Evolutionary conservation across 2,329 filamentous ascomycete genomes (phyloP), one percentile per base, ranked within the genome.

Genomic region (Xylariaceae sp.): DNA sequence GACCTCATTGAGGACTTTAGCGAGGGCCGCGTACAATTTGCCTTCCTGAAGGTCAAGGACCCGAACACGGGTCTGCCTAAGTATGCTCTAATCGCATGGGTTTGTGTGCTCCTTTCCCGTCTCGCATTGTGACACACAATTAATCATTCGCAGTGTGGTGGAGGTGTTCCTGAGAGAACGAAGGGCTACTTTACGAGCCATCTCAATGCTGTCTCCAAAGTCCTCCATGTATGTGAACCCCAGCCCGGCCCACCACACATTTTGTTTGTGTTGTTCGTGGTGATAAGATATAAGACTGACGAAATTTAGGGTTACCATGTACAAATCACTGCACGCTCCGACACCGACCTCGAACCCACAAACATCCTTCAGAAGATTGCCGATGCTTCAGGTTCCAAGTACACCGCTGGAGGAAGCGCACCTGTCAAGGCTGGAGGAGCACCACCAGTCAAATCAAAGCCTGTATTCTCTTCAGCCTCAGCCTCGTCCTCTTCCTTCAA

Each of bases 141-240:
- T 59, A 51, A 48, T 26, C 23, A 20, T 47, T 40, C 45, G 45
- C 51, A 72, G 89, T 99, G 95, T 74, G 95, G 95, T 64, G 93
- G 96, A 71, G 95, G 95, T 66, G 95, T 99, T 16, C 95, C 95
- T n/a, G 95, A 99, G 77, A 84, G 93, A 68, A 98, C 93, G 59
- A 99, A 98, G 77, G 95, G 95, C 63, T 98, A 98, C 77, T 99
- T 99, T 73, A 96, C 91, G 64, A 97, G 92, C 77, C 93, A 99
- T 76, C 80, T 95, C 46, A 88, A 89, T 58, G 89, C 91, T 46
- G 92, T 98, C 40, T 88, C 92, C 60, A 97, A 96, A 76, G 82
- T 97, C 65, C 84, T 99, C 42, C 93, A 97, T 77, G 68, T 71
- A 48, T 18, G 63, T 58, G 23, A 50, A 51, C 32, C n/a, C n/a